Base-by-base conservation (phyloP, 148 eudicot species). In the Chenopodium formosanum region DNA sequence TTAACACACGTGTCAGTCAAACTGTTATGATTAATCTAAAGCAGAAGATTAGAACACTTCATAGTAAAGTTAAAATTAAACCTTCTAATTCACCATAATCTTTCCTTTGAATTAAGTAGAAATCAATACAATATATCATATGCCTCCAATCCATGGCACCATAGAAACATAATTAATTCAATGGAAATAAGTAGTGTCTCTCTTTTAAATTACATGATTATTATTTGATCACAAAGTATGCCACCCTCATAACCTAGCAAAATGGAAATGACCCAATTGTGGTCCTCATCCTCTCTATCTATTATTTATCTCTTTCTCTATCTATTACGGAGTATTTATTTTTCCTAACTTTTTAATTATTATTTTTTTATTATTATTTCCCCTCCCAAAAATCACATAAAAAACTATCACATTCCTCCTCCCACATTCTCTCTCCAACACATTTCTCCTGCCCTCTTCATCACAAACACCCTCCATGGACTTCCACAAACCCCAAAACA, bases 221-320 rank as follows among this genome's bases (percentile, higher is more conserved):
- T 40, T 6, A 40, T 40, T 40, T 40, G 62, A 56, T 56, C 62
- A 56, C 22, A 14, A 56, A 56, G 16, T 40, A 40, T 67, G 70
- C 37, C 37, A 29, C 37, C 70, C 70, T 68, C 74, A 32, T 34
- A 79, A 69, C 74, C 74, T 52, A 79, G 46, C 65, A 79, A 79
- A 56, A 68, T 68, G 64, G 74, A 5, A 17, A 2, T 52, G 53
- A 50, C 53, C 70, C 37, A 56, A 17, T 52, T 79, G 64, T 79
- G 64, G 23, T 68, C 66, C 66, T 68, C 37, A 11, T 47, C 10
- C 17, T 2, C 23, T 20, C 63, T 53, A 14, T 74, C 63, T 25
- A 56, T 14, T 56, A 56, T 56, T 19, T 56, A 19, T 27, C n/a
- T 16, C 23, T 13, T 11, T 29, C 40, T 47, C 20, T 70, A 34